A percentile compares a stretch with the other conserved stretches of the same genome.
These are phyloP conservation scores for Moesziomyces globuligerus DNA, from an alignment of 1,284 basidiomycete genomes.

Conservation along the genomic window DNA sequence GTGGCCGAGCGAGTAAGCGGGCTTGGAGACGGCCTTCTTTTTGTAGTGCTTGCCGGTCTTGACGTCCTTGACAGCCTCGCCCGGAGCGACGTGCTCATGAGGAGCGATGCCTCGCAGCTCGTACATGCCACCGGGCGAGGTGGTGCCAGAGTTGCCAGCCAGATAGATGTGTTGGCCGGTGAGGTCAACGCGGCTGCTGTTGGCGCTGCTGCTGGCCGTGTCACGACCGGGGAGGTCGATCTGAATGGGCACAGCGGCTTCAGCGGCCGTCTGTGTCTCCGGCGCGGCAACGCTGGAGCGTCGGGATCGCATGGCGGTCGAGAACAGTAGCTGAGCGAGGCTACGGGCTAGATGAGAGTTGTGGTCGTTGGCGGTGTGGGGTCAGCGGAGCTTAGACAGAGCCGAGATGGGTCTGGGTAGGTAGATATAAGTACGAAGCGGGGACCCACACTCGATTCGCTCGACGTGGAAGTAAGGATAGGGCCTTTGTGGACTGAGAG, in stretches of 20 bases:
- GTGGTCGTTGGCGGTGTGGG: too few species aligned
- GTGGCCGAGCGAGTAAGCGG: slow-evolving; percentile 44
- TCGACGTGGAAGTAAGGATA: too few species aligned
- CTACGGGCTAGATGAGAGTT: too few species aligned
- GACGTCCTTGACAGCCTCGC: slow-evolving; percentile 47
- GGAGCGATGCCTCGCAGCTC: slow-evolving; percentile 33
- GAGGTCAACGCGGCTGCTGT: slow-evolving; percentile 34
- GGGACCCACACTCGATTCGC: too few species aligned
- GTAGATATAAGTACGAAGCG: too few species aligned
- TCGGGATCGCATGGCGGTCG: slow-evolving; percentile 22
- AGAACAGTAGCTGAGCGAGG: background rate
- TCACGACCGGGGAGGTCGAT: slow-evolving; percentile 18
- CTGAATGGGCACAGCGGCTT: slow-evolving; percentile 39
- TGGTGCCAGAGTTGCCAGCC: slow-evolving; percentile 1
- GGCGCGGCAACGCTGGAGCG: slow-evolving; percentile 16
- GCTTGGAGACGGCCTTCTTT: slow-evolving; percentile 31
- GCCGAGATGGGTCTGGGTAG: too few species aligned
- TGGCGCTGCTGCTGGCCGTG: slow-evolving; percentile 25
- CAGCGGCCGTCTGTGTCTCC: slow-evolving; percentile 17
- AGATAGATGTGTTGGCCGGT: slow-evolving; percentile 43
- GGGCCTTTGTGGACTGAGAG: too few species aligned
- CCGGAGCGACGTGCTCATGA: slow-evolving; percentile 11
- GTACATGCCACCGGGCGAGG: slow-evolving; percentile 17
- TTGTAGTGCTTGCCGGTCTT: slow-evolving; percentile 56
- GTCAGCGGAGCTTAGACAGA: too few species aligned